These are phyloP conservation scores for Clonostachys solani DNA, from an alignment of 2,329 filamentous ascomycete species.

Conservation along the genomic window DNA sequence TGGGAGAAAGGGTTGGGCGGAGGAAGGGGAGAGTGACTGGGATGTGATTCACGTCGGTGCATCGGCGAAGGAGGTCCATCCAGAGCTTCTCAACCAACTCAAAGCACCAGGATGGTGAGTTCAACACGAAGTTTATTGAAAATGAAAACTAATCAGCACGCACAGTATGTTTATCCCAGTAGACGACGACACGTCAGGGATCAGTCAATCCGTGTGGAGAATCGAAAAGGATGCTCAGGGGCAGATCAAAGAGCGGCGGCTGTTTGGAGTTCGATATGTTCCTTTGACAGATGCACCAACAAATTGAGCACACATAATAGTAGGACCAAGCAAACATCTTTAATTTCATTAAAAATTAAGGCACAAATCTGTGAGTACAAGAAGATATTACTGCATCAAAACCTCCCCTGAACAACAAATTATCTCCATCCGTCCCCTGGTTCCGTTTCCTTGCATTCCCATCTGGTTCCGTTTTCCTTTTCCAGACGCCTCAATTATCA, in stretches of 20 bases:
- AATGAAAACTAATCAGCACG: neutral
- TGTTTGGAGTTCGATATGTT: constrained; percentile 74
- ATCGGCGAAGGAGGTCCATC: constrained; percentile 70
- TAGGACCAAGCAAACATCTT: neutral
- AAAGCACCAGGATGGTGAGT: constrained; percentile 65
- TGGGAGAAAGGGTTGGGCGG: constrained; percentile 62
- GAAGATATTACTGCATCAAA: neutral
- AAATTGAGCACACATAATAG: neutral
- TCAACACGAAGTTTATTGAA: neutral
- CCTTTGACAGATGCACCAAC: constrained; percentile 67
- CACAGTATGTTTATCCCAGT: constrained; percentile 72
- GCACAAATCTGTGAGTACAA: neutral
- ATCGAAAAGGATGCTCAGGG: constrained; percentile 70
- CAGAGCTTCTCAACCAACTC: constrained; percentile 71
- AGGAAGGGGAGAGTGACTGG: constrained; percentile 57
- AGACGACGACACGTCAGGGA: constrained; percentile 42
- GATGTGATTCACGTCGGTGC: constrained; percentile 97
- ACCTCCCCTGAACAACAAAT: neutral
- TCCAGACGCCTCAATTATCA: neutral
- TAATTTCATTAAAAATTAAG: neutral
- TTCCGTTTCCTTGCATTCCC: neutral
- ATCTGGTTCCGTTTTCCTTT: neutral
- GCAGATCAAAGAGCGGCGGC: constrained; percentile 51
- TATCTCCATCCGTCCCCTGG: neutral
- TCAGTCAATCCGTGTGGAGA: constrained; percentile 65